Percentiles rank a stretch among this genome's conserved stretches.
These are phyloP conservation scores for Gaultheria prostrata DNA, from an alignment of 148 eudicot species.

Conservation along the genomic window DNA sequence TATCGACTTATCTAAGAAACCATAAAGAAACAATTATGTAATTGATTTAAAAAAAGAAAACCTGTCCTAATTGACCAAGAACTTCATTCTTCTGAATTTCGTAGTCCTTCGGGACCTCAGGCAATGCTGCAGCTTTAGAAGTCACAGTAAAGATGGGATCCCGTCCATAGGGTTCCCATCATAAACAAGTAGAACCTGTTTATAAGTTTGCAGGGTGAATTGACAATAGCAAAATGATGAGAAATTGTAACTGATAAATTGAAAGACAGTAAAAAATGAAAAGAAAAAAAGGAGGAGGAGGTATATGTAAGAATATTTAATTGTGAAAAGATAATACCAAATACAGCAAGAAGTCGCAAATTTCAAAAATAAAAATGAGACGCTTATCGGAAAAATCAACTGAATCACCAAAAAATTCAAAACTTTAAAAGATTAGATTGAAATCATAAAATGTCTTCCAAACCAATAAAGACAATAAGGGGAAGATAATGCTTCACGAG, in stretches of 20 bases:
- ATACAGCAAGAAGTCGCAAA: not conserved
- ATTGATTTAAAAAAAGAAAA: no score
- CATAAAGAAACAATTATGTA: no score
- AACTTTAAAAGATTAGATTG: not conserved
- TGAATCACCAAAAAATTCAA: not conserved
- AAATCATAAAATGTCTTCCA: not conserved
- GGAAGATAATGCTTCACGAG: no score
- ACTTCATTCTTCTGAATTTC: constrained; percentile 69
- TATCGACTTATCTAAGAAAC: no score
- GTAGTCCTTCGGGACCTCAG: constrained; percentile 63
- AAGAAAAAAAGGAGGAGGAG: no score
- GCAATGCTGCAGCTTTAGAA: constrained; percentile 74
- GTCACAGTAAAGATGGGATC: constrained; percentile 71
- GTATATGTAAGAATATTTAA: not conserved
- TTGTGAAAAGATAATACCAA: not conserved
- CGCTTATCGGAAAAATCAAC: not conserved
- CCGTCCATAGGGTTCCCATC: constrained; percentile 89
- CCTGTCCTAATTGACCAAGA: constrained; percentile 85
- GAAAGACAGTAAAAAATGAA: no score
- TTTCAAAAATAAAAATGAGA: not conserved
- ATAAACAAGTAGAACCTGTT: constrained; percentile 85
- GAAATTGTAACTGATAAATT: not conserved
- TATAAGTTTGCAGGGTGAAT: constrained; percentile 20
- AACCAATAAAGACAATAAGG: no score
- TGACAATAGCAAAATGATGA: not conserved